phyloP scores from a whole-genome alignment of 176 grass and related monocot species.

The Paspalum notatum region DNA sequence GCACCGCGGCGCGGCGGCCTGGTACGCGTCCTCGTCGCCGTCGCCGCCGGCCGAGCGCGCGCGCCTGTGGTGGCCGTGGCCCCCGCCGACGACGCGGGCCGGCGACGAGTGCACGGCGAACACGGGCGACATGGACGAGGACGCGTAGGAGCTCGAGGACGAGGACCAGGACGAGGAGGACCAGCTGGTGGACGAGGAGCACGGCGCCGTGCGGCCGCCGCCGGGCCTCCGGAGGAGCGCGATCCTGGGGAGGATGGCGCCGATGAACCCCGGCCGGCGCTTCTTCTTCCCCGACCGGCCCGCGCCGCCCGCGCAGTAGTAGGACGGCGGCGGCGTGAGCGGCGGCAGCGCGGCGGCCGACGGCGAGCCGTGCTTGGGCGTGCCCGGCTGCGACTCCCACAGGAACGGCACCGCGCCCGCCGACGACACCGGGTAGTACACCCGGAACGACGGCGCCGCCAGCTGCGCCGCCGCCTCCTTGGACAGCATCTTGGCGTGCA shows the following conservation, averaged over 20 bases:
- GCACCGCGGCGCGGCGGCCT: conserved; percentile 13
- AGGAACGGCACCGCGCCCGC: conserved; percentile 56
- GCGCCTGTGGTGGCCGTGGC: conserved; percentile 14
- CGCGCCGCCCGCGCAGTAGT: conserved; percentile 28
- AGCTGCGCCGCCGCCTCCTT: conserved; percentile 50
- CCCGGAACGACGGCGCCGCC: conserved; percentile 57
- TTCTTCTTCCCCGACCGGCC: not conserved
- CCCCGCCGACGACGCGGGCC: too few relatives aligned
- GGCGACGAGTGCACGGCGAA: conserved; percentile 46
- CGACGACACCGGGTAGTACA: conserved; percentile 57
- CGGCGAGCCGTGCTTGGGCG: conserved; percentile 51
- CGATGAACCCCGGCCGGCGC: not conserved
- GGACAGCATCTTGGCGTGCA: conserved; percentile 56
- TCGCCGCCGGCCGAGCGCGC: conserved; percentile 29
- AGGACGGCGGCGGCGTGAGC: conserved; percentile 63
- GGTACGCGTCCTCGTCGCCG: not conserved
- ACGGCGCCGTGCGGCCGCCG: conserved; percentile 7
- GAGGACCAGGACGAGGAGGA: conserved; percentile 24
- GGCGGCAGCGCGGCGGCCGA: conserved; percentile 42
- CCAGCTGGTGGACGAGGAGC: conserved; percentile 6
- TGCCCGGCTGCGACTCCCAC: conserved; percentile 64
- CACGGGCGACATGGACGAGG: conserved; percentile 47
- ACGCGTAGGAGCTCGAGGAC: conserved; percentile 2
- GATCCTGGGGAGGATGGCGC: conserved; percentile 29
- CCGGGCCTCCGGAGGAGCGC: conserved; percentile 14